phyloP scores from a whole-genome alignment of 139 green algal species.

The Chlamydomonas incerta region DNA sequence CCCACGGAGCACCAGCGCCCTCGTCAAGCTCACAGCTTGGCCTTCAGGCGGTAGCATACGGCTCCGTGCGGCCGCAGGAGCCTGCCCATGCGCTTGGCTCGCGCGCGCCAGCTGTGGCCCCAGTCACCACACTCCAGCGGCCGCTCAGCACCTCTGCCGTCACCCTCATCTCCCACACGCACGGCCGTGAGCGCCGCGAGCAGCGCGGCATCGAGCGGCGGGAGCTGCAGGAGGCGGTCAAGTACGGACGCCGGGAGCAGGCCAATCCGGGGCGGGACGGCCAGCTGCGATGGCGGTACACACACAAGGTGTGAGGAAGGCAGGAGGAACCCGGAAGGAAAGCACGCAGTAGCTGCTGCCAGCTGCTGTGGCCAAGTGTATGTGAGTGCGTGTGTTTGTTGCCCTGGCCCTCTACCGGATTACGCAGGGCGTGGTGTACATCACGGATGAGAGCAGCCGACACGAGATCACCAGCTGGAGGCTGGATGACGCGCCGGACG shows the following conservation, averaged over 20 bases:
- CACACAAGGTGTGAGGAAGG: constrained; percentile 26
- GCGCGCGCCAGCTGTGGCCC: no score
- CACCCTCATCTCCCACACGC: background rate
- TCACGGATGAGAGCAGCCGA: constrained; percentile 53
- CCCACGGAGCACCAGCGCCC: no score
- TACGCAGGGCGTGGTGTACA: constrained; percentile 48
- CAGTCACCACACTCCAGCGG: no score
- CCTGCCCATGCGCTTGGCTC: no score
- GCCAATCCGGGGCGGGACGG: constrained; percentile 40
- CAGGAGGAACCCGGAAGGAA: no score
- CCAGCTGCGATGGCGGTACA: constrained; percentile 46
- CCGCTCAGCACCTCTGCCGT: background rate
- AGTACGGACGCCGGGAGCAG: constrained; percentile 37
- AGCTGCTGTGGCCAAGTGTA: no score
- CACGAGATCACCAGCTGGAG: constrained; percentile 61
- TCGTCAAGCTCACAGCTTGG: no score
- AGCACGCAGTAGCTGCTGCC: no score
- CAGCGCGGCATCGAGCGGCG: constrained; percentile 20
- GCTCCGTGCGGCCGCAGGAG: no score
- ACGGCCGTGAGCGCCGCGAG: constrained; percentile 16
- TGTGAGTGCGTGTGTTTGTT: no score
- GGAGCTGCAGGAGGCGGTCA: constrained; percentile 53
- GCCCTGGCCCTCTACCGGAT: no score
- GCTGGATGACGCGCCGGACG: background rate
- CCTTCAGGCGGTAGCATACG: no score